Base-by-base conservation (phyloP, 768 basidiomycete species). In the Panus rudis region DNA sequence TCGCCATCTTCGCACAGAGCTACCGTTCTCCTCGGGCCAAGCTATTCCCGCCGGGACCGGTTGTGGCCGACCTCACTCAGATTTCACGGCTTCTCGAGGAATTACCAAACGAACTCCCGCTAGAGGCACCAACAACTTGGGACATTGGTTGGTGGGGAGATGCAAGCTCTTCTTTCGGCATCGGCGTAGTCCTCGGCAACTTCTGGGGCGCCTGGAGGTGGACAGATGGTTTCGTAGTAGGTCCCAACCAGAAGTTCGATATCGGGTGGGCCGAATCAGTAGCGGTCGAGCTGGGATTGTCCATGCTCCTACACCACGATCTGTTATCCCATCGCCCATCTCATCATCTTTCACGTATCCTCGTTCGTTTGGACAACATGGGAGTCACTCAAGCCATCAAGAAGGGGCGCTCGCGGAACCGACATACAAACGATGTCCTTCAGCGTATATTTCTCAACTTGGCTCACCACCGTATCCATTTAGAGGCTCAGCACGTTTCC, bases 261-360 rank as follows among this genome's bases (percentile, higher is more conserved):
- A 69, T 68, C 28, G 63, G 60, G 0, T 69, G 67, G 67, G 67
- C 67, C 20, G 66, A 69, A 42, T 60, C 62, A 3, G 57, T 66
- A 0, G 66, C 61, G 10, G 52, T 70, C 14, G 63, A 70, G 44
- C 49, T 70, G 0, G 63, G 63, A 1, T 39, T 66, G 0, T 48
- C 27, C 2, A 4, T 62, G 3, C 49, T 46, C 0, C 0, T 42
- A 1, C 38, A 47, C 4, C 26, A 51, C 3, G 34, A 26, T 10
- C 40, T 57, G 16, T 30, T 51, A 1, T 6, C 38, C 11, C 16
- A 25, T 4, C 31, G 23, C 6, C n/a, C n/a, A n/a, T 28, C 0
- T 2, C 28, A 7, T 50, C 7, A 11, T 13, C 10, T 12, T 12
- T 7, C n/a, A 22, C 37, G 32, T 37, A 7, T 59, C 30, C 48